These are phyloP conservation scores for Hortaea sp. DNA, from an alignment of 2,329 filamentous ascomycete genomes.

Conservation along the genomic window DNA sequence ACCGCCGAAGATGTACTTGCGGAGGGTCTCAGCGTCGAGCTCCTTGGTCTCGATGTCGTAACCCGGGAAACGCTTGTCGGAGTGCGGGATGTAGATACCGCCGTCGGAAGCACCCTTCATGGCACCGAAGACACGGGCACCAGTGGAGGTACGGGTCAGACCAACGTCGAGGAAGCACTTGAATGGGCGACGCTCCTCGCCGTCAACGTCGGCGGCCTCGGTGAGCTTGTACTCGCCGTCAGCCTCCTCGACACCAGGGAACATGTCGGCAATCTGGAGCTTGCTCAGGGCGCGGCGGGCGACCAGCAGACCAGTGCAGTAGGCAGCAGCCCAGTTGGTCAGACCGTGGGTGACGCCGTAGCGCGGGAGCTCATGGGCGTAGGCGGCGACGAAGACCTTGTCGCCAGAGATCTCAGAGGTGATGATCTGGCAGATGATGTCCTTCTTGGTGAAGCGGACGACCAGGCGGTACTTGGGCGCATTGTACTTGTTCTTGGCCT, in stretches of 20 bases:
- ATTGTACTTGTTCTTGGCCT: slow-evolving; percentile 99
- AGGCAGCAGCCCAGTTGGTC: slow-evolving; percentile 99
- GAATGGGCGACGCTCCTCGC: slow-evolving; percentile 88
- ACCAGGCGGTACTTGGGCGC: slow-evolving; percentile 99
- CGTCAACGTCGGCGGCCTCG: slow-evolving; percentile 84
- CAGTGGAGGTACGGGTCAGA: slow-evolving; percentile 92
- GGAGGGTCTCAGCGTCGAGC: slow-evolving; percentile 90
- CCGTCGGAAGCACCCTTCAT: slow-evolving; percentile 99
- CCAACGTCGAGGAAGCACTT: slow-evolving; percentile 98
- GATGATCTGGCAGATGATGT: slow-evolving; percentile 98
- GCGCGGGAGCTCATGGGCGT: slow-evolving; percentile 93
- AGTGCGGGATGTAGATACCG: slow-evolving; percentile 94
- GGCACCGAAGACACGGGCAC: slow-evolving; percentile 97
- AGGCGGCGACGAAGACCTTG: slow-evolving; percentile 89
- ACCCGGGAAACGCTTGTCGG: slow-evolving; percentile 98
- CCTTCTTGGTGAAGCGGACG: slow-evolving; percentile 72
- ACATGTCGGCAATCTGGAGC: slow-evolving; percentile 87
- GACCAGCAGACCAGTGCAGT: slow-evolving; percentile 91
- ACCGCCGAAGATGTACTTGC: slow-evolving; percentile 98
- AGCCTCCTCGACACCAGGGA: slow-evolving; percentile 91
- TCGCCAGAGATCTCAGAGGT: slow-evolving; percentile 92
- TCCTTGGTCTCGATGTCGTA: slow-evolving; percentile 97
- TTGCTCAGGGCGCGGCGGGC: slow-evolving; percentile 95
- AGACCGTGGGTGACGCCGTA: slow-evolving; percentile 98
- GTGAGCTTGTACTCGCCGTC: slow-evolving; percentile 94